Conservation (phyloP, 176 grass and related monocot species). For the Lolium rigidum region DNA sequence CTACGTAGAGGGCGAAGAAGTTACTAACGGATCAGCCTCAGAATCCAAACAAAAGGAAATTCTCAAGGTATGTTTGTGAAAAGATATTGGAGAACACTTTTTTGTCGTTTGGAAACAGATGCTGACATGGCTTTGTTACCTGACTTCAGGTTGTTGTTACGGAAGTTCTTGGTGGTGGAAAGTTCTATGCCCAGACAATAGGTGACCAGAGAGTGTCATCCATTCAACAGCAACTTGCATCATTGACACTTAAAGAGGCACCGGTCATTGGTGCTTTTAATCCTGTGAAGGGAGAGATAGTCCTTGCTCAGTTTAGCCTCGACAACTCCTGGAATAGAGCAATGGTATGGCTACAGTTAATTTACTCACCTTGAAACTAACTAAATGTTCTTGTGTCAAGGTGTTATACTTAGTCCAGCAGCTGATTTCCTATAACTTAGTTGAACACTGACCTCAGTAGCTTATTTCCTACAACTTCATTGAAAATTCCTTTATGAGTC, state of each 20-base stretch:
- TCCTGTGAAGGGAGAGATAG: conserved; percentile 65
- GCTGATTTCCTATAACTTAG: background rate
- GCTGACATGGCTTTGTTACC: conserved; percentile 24
- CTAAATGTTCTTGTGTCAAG: background rate
- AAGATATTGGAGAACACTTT: conserved; percentile 2
- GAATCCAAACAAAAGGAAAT: conserved; percentile 88
- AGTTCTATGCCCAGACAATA: conserved; percentile 70
- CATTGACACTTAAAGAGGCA: conserved; percentile 46
- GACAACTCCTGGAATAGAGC: conserved; percentile 84
- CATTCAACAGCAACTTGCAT: conserved; percentile 61
- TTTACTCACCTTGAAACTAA: background rate
- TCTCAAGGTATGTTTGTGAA: conserved; percentile 67
- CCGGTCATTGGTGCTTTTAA: conserved; percentile 64
- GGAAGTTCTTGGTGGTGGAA: conserved; percentile 85
- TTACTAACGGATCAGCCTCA: conserved; percentile 69
- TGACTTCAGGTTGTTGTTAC: conserved; percentile 77
- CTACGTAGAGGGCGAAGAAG: conserved; percentile 82
- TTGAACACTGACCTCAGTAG: background rate
- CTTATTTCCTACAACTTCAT: background rate
- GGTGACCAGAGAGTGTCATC: conserved; percentile 45
- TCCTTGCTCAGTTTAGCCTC: conserved; percentile 63
- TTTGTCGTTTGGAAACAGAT: conserved; percentile 14
- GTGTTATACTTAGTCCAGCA: background rate
- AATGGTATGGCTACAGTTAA: conserved; percentile 54
- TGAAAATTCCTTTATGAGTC: too few relatives aligned